Base-by-base conservation (phyloP, 495 filamentous ascomycete species). In the Aspergillus nidulans region DNA sequence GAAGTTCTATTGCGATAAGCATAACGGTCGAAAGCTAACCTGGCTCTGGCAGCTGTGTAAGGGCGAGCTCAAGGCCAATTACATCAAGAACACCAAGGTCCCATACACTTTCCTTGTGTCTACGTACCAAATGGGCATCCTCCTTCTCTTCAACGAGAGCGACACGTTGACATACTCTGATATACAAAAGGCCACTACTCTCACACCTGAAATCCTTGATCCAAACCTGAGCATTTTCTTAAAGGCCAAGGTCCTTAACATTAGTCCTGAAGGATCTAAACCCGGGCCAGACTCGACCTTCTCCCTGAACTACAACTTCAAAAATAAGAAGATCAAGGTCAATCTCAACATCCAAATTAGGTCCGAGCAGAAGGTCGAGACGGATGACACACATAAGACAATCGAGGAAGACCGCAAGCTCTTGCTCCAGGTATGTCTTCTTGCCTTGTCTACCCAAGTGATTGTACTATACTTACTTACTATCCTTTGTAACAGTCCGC, bases 31-130 rank as follows among this genome's bases (percentile, higher is more conserved):
- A 49, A 98, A 97, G 75, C 79, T 98, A 21, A 95, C 91, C 18
- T 98, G 94, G 94, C 73, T 98, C 23, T 98, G 94, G 94, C 91
- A 97, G 66, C 77, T 97, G 20, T 97, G 90, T 79, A 98, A 97
- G 72, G 94, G 95, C 53, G 94, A 99, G 69, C 78, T 99, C 49
- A 92, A 92, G 71, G 86, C 90, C 5, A 96, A 91, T 64, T 99
- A 96, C 72, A 84, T 87, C 71, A 92, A 88, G 69, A 85, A 82
- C 59, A 80, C 84, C 51, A 97, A 96, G 73, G 86, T 90, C 12
- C 90, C 91, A 1, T 97, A 90, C 71, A 97, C 90, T n/a, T 91
- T 99, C 76, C 90, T 94, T 65, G 94, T 99, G 6, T 97, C 92
- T 6, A 90, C 91, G 9, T 97, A 89, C 68, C 94, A 99, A 67